Evolutionary conservation across 257 asterid species (phyloP).

Genomic region (Penstemon davidsonii): DNA sequence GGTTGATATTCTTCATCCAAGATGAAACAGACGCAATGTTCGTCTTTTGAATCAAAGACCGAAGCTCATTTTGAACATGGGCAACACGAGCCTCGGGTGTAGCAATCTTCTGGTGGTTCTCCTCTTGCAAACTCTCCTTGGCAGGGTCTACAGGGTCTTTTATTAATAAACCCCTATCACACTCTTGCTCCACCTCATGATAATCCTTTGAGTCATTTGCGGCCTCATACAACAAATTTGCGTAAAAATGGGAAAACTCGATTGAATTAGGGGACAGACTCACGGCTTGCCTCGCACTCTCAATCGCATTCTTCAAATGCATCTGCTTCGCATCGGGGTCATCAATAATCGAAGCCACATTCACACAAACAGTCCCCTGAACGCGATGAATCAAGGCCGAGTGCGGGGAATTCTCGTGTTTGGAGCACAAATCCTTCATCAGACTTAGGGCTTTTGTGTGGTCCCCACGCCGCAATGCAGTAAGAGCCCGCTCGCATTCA

Average conservation of each 20-base stretch:
- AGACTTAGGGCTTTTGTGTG: conserved; percentile 67
- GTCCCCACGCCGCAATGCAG: conserved; percentile 64
- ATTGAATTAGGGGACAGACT: conserved; percentile 60
- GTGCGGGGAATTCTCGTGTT: conserved; percentile 55
- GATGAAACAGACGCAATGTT: conserved; percentile 70
- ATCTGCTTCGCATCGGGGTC: conserved; percentile 61
- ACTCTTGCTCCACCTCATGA: conserved; percentile 75
- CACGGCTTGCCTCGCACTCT: conserved; percentile 66
- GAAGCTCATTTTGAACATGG: conserved; percentile 61
- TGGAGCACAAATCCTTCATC: conserved; percentile 70
- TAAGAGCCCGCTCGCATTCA: conserved; percentile 75
- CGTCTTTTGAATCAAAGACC: conserved; percentile 70
- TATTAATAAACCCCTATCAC: conserved; percentile 76
- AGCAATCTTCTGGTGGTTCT: conserved; percentile 60
- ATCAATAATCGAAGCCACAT: conserved; percentile 59
- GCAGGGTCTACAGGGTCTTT: conserved; percentile 89
- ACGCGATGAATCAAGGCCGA: conserved; percentile 66
- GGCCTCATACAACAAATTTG: conserved; percentile 66
- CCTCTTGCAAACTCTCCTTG: conserved; percentile 78
- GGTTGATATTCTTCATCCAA: conserved; percentile 72
- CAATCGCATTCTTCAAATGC: conserved; percentile 67
- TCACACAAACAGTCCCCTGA: conserved; percentile 68
- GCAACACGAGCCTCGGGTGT: conserved; percentile 56
- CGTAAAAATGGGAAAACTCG: conserved; percentile 80
- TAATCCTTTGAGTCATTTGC: conserved; percentile 68